These are phyloP conservation scores for Metarhizium humberi DNA, from an alignment of 2,329 filamentous ascomycete species.

Conservation along the genomic window DNA sequence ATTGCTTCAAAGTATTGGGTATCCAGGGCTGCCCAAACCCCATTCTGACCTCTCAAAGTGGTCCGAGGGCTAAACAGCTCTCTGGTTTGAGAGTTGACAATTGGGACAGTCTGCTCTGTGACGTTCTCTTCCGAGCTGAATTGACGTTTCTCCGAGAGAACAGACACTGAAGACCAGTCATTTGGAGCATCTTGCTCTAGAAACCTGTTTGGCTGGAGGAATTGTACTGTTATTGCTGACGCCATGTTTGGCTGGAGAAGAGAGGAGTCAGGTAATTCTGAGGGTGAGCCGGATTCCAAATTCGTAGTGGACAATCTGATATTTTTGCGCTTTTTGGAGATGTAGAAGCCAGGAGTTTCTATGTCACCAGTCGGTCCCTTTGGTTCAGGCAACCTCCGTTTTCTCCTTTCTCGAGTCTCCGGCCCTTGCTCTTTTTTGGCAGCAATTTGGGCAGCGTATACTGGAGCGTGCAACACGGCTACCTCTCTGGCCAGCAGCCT, in stretches of 20 bases:
- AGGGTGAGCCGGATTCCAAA: background rate
- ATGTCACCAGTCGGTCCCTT: background rate
- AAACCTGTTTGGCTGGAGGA: constrained; percentile 6
- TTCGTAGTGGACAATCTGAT: background rate
- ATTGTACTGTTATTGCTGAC: background rate
- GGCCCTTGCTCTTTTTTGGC: constrained; percentile 20
- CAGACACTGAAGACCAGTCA: background rate
- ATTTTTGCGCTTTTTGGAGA: background rate
- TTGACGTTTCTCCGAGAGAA: background rate
- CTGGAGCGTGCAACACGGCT: constrained; percentile 39
- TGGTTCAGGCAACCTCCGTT: constrained; percentile 2
- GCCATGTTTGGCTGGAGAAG: background rate
- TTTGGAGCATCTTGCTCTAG: constrained; percentile 3
- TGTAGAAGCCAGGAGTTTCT: background rate
- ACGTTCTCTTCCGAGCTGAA: background rate
- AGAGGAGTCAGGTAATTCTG: background rate
- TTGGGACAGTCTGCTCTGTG: background rate
- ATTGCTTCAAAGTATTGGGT: constrained; percentile 25
- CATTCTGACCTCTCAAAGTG: constrained; percentile 14
- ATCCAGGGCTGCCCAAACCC: constrained; percentile 23
- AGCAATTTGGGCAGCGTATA: constrained; percentile 33
- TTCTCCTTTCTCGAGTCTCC: constrained; percentile 12
- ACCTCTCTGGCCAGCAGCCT: constrained; percentile 30
- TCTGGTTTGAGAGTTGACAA: background rate
- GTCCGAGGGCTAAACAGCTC: constrained; percentile 2